Evolutionary conservation across 768 basidiomycete genomes (phyloP).

Genomic region (Phylloporus sp.): DNA sequence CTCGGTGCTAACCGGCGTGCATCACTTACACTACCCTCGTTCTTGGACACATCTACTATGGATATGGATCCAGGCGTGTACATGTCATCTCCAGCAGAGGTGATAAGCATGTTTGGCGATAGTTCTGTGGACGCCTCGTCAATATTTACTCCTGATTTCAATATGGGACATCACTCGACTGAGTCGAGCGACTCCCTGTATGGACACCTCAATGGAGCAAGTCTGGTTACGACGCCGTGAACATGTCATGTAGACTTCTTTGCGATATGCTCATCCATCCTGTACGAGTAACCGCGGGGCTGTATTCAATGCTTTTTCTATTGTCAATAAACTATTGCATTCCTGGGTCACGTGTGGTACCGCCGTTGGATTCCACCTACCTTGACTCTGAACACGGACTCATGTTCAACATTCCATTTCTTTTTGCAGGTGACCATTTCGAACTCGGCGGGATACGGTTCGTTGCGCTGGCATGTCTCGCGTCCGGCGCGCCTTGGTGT

Average conservation of each 20-base stretch:
- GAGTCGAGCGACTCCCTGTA: constrained; percentile 28
- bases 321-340: too few relatives aligned
- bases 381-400: too few relatives aligned
- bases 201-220: constrained; percentile 20
- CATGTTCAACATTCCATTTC: too few relatives aligned
- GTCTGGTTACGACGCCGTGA: constrained; percentile 28
- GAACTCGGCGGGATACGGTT: background rate
- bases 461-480: constrained; percentile 11
- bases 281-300: constrained; percentile 15
- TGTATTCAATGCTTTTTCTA: constrained; percentile 2
- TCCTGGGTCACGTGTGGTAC: too few relatives aligned
- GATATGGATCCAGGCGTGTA: constrained; percentile 50
- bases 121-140: constrained; percentile 33
- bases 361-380: too few relatives aligned
- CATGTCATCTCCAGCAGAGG: constrained; percentile 50
- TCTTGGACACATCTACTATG: constrained; percentile 33
- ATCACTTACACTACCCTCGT: constrained; percentile 24
- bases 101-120: constrained; percentile 58
- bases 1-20: constrained; percentile 20
- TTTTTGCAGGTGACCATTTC: background rate
- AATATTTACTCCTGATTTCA: constrained; percentile 30
- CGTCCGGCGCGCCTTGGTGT: constrained; percentile 5
- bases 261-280: constrained; percentile 4
- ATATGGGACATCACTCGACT: constrained; percentile 21
- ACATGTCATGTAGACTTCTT: background rate